phyloP scores from a whole-genome alignment of 208 protist species.

The Kentomonas sorsogonicus region DNA sequence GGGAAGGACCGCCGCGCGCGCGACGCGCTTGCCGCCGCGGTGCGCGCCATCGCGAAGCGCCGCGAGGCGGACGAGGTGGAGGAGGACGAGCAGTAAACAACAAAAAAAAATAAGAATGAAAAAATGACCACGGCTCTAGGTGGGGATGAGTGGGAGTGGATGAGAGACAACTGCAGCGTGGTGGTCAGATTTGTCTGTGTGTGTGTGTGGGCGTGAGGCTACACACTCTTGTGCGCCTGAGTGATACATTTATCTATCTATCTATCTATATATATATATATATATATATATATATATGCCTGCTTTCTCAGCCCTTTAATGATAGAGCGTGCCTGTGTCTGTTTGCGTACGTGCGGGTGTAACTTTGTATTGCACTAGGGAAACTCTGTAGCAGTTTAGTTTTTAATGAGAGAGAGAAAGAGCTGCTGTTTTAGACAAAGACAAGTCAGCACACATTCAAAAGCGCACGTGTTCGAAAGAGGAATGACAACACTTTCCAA shows the following conservation, averaged over 20 bases:
- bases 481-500: neutral
- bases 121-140: neutral
- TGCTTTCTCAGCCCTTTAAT: too few relatives aligned
- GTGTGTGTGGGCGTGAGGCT: neutral
- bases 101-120: neutral
- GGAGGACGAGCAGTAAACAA: conserved; percentile 11
- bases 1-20: conserved; percentile 34
- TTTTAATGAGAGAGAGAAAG: neutral
- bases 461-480: neutral
- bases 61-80: conserved; percentile 56
- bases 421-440: neutral
- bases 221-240: too few relatives aligned
- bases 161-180: neutral
- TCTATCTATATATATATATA: too few relatives aligned
- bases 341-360: too few relatives aligned
- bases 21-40: conserved; percentile 41
- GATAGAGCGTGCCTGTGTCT: too few relatives aligned
- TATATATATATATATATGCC: too few relatives aligned
- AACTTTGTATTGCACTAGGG: too few relatives aligned
- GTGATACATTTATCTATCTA: too few relatives aligned
- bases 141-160: neutral
- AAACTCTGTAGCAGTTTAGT: neutral
- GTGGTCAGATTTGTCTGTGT: too few relatives aligned
- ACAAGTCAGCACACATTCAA: neutral
- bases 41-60: conserved; percentile 28